Evolutionary conservation across 768 basidiomycete species (phyloP).

Genomic region (Russula griseocarnosa): DNA sequence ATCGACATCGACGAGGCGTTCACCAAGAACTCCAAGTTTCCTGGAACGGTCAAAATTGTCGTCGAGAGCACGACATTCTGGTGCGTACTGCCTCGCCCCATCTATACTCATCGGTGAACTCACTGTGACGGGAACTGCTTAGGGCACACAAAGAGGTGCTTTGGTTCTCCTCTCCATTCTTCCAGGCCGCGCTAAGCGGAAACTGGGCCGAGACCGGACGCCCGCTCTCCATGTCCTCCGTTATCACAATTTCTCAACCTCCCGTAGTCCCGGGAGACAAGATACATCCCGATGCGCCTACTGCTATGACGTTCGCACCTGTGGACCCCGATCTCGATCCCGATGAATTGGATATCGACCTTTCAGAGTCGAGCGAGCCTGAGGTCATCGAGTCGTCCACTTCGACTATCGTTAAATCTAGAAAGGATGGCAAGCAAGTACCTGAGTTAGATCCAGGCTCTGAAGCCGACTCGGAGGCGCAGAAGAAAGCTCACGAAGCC

Average conservation of each 20-base stretch:
- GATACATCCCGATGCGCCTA: conserved; percentile 39
- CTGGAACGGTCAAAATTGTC: conserved; percentile 86
- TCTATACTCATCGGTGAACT: conserved; percentile 16
- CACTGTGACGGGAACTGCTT: neutral
- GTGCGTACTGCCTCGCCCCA: conserved; percentile 44
- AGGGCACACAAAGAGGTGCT: conserved; percentile 92
- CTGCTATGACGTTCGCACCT: conserved; percentile 59
- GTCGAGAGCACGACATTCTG: conserved; percentile 90
- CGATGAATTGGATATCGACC: conserved; percentile 42
- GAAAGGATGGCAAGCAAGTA: conserved; percentile 11
- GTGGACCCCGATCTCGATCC: conserved; percentile 48
- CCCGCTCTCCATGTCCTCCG: conserved; percentile 72
- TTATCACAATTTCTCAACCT: conserved; percentile 80
- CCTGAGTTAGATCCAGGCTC: conserved; percentile 14
- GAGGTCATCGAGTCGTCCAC: conserved; percentile 32
- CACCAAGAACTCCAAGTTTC: conserved; percentile 58
- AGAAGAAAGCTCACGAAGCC: conserved; percentile 25
- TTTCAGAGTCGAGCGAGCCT: conserved; percentile 32
- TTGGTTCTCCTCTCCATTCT: conserved; percentile 92
- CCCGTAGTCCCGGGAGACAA: conserved; percentile 54
- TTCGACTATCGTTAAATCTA: neutral
- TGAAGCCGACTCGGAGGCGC: conserved; percentile 37
- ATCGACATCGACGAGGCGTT: conserved; percentile 84
- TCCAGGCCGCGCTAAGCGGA: conserved; percentile 85
- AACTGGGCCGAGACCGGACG: conserved; percentile 89